Base-by-base conservation (phyloP, 495 filamentous ascomycete genomes). In the Penicillium nucicola region DNA sequence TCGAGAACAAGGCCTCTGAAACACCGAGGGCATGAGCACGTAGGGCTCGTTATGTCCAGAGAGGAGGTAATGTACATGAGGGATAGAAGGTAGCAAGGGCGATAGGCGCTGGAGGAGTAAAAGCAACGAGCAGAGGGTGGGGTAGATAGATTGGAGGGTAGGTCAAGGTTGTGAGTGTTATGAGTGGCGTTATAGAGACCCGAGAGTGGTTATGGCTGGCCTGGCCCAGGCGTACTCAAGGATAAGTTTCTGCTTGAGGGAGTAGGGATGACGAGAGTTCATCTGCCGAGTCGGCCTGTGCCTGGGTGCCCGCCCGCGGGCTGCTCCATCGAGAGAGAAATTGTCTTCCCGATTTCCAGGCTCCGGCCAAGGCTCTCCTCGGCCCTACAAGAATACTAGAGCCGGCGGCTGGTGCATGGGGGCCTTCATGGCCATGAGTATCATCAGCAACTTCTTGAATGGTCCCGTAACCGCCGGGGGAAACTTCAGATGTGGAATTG, bases 371-470 rank as follows among this genome's bases (percentile, higher is more conserved):
- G 18, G 58, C 42, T 48, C 60, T 70, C 49, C 64, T 70, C 61
- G 70, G 48, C 17, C 64, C 65, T n/a, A 58, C 65, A 56, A 74
- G 62, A 58, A 64, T 41, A 23, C 56, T 38, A 14, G 40, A 37
- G 1, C 14, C 15, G 32, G 50, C 5, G 5, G 31, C 34, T 10
- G 38, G 43, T n/a, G 47, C 3, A 33, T 30, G 31, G 33, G 28
- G 31, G 13, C 41, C 51, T 2, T 42, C 39, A 2, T 41, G 40
- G 4, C 22, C 38, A 12, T 19, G 39, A 6, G 17, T 40, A 19
- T 53, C 42, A 38, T 31, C 35, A 1, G 42, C 55, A 30, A 49
- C 40, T 23, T 67, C 63, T 45, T 55, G 60, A 23, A 63, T 57
- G 8, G 68, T 62, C 35, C 68, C 69, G 43, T 73, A 71, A 14